These are phyloP conservation scores for Elaphomyces granulatus DNA, from an alignment of 495 filamentous ascomycete genomes.

Conservation along the genomic window DNA sequence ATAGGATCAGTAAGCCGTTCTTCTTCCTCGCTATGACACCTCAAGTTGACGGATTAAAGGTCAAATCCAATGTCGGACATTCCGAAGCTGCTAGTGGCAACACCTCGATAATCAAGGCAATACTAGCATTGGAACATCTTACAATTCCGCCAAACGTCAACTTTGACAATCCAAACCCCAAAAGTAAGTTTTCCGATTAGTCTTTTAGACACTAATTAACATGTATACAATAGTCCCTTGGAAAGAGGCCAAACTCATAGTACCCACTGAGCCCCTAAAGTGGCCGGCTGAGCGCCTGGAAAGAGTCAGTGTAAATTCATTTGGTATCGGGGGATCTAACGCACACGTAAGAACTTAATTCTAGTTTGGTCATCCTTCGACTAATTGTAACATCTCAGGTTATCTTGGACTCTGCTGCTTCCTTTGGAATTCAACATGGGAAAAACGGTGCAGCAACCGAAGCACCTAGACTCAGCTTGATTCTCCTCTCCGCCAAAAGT, in stretches of 20 bases:
- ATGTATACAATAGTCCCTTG: conserved; percentile 21
- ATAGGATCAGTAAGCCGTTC: neutral
- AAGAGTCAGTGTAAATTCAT: conserved; percentile 20
- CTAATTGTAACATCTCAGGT: no score
- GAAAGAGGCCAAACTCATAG: conserved; percentile 10
- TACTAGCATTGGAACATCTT: conserved; percentile 34
- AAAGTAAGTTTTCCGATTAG: conserved; percentile 11
- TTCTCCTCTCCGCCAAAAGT: conserved; percentile 6
- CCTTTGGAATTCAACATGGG: neutral
- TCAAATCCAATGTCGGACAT: conserved; percentile 42
- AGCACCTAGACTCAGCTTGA: neutral
- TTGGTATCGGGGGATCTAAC: conserved; percentile 21
- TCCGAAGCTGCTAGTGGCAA: conserved; percentile 38
- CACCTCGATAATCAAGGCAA: conserved; percentile 42
- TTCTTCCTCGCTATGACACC: neutral
- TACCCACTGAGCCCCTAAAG: conserved; percentile 10
- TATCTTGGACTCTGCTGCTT: neutral
- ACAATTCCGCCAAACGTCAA: conserved; percentile 35
- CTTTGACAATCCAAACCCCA: conserved; percentile 13
- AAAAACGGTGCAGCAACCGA: neutral
- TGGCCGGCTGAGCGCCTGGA: conserved; percentile 17
- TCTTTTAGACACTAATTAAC: no score
- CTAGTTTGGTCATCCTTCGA: no score
- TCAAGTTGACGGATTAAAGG: conserved; percentile 2
- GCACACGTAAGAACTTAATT: conserved; percentile 17